These are phyloP conservation scores for Ambrosiella cleistominuta DNA, from an alignment of 2,329 filamentous ascomycete species.

Conservation along the genomic window DNA sequence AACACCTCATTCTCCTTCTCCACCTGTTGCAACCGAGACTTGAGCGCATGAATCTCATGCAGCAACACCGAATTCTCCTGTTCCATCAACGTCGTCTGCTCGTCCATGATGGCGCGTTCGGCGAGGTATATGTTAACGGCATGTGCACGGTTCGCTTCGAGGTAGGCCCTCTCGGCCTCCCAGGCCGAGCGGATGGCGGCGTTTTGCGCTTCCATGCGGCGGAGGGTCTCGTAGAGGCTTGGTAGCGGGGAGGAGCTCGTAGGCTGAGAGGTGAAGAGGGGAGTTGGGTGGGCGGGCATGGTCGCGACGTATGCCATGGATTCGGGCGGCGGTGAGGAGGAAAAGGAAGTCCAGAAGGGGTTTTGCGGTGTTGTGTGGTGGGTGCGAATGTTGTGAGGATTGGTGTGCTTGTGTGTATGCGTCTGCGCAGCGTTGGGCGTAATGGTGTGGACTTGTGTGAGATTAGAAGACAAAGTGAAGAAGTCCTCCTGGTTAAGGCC, in stretches of 20 bases:
- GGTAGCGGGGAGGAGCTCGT: neutral
- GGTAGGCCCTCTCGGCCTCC: constrained; percentile 35
- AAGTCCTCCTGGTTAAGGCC: too few species aligned
- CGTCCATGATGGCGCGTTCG: constrained; percentile 35
- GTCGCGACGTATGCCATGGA: neutral
- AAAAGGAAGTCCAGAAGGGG: neutral
- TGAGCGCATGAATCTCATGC: constrained; percentile 25
- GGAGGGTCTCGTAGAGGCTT: constrained; percentile 17
- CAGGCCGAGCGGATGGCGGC: constrained; percentile 29
- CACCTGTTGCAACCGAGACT: constrained; percentile 22
- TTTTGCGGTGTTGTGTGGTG: too few species aligned
- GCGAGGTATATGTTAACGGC: constrained; percentile 39
- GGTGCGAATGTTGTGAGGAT: neutral
- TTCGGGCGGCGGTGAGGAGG: neutral
- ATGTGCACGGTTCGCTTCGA: constrained; percentile 35
- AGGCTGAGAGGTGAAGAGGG: neutral
- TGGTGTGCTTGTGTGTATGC: neutral
- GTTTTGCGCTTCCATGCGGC: constrained; percentile 26
- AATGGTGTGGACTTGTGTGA: too few species aligned
- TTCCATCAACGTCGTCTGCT: constrained; percentile 30
- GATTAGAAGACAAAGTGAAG: too few species aligned
- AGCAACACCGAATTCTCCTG: constrained; percentile 26
- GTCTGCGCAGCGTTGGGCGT: too few species aligned
- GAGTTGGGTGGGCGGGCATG: neutral
- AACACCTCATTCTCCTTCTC: constrained; percentile 23